Evolutionary conservation across 1,139 yeast genomes (phyloP), one percentile per base, ranked within the genome.

Genomic region (Suhomyces kunorum): DNA sequence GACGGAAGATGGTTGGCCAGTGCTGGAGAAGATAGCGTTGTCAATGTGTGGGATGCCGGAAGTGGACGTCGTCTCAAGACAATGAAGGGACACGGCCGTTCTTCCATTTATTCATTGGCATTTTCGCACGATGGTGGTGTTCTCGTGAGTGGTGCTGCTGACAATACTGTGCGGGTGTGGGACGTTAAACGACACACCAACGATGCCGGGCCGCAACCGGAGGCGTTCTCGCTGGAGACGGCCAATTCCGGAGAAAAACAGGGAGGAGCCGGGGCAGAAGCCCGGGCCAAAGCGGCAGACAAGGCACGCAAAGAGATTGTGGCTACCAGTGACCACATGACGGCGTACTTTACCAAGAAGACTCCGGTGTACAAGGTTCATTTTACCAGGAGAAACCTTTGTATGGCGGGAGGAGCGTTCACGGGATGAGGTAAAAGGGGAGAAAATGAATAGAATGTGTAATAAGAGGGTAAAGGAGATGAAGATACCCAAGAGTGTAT

Each of bases 1-100:
- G 97, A 92, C 64, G 99, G 99, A 2, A 76, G 97, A 55, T 87
- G 96, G 95, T 69, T 92, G 43, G 97, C 98, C 3, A 81, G 92
- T 46, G 98, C 95, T 8, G 96, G 96, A 35, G 98, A 90, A 59
- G 98, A 90, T 60, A 83, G 89, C 39, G 77, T 85, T 15, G 86
- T 94, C 32, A 86, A 86, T 57, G 75, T 94, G 32, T 94, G 98
- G 96, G 98, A 94, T 66, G 81, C 87, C 39, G 96, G 97, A 2
- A 78, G 92, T 3, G 98, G 98, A 12, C 76, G 95, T 49, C 71
- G 90, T 40, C 70, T 92, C 48, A 90, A 90, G 63, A 74, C 86
- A 8, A 78, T 80, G 83, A 78, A 87, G 48, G 98, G 98, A 0
- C 98, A 94, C 58, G 98, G 97, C 25, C 73, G 87, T 51, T 79